Conservation (phyloP, 2,329 filamentous ascomycete genomes). For the Fusarium bulbicola region DNA sequence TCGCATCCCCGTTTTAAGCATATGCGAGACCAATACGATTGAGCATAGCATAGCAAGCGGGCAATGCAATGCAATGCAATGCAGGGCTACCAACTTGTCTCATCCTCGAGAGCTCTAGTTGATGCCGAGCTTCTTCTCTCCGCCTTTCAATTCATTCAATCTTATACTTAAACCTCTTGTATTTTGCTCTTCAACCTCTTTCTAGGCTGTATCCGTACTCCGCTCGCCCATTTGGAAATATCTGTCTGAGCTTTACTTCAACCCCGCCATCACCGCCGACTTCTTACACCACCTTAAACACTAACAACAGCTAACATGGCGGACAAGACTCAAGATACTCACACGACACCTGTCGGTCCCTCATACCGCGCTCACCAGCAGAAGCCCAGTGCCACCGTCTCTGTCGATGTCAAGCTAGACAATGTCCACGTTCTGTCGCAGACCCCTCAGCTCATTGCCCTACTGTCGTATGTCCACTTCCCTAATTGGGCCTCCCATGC, state of each 20-base stretch:
- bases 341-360: constrained; percentile 77
- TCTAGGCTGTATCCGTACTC: background rate
- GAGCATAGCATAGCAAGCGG: constrained; percentile 15
- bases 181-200: background rate
- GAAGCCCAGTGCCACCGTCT: constrained; percentile 89
- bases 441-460: constrained; percentile 95
- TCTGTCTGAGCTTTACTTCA: constrained; percentile 9
- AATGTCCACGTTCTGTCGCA: constrained; percentile 92
- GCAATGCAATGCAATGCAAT: constrained; percentile 5
- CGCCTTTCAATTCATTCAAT: constrained; percentile 25
- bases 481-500: constrained; percentile 19
- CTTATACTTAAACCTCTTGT: constrained; percentile 6
- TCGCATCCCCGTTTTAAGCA: constrained; percentile 40
- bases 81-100: constrained; percentile 35
- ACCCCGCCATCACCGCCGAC: constrained; percentile 17
- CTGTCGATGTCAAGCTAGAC: constrained; percentile 79
- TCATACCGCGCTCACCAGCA: constrained; percentile 78
- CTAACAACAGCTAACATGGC: constrained; percentile 39
- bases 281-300: constrained; percentile 8
- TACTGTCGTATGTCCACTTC: constrained; percentile 82
- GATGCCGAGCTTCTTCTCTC: constrained; percentile 22
- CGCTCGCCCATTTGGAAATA: constrained; percentile 19
- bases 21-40: constrained; percentile 27
- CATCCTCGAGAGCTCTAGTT: constrained; percentile 32
- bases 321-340: constrained; percentile 39